phyloP scores from a whole-genome alignment of 768 basidiomycete genomes.

The Mycena galericulata region DNA sequence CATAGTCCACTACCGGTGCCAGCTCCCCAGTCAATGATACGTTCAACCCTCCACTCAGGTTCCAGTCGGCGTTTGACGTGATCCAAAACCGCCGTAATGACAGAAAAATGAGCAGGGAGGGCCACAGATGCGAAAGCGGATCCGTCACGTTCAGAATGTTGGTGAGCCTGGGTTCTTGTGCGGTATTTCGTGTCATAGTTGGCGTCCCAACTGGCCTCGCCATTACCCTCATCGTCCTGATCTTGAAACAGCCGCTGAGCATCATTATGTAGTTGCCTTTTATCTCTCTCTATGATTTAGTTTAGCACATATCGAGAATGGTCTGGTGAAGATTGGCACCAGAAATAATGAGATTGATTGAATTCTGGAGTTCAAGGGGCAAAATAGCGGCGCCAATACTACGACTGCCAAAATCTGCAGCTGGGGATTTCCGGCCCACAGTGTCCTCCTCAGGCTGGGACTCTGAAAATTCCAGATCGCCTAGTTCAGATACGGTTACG shows the following conservation, averaged over 20 bases:
- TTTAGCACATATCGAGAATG: conserved; percentile 22
- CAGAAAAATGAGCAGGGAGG: conserved; percentile 89
- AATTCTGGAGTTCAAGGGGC: conserved; percentile 75
- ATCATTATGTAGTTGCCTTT: conserved; percentile 72
- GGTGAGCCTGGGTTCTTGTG: conserved; percentile 65
- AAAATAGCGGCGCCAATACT: conserved; percentile 78
- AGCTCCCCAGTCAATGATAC: conserved; percentile 87
- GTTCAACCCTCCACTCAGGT: conserved; percentile 67
- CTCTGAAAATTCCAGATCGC: conserved; percentile 40
- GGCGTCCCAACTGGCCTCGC: conserved; percentile 63
- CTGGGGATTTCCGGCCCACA: conserved; percentile 75
- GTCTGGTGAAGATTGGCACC: conserved; percentile 53
- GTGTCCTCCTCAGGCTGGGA: conserved; percentile 35
- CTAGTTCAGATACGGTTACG: conserved; percentile 47
- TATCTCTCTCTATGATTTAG: conserved; percentile 66
- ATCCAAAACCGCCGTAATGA: conserved; percentile 78
- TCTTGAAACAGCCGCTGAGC: conserved; percentile 77
- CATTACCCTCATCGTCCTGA: conserved; percentile 39
- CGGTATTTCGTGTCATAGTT: conserved; percentile 70
- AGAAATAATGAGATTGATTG: conserved; percentile 76
- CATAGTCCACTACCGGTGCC: conserved; percentile 88
- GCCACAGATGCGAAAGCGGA: conserved; percentile 88
- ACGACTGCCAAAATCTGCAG: conserved; percentile 83
- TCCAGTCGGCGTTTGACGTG: conserved; percentile 75
- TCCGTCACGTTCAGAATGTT: conserved; percentile 77